phyloP scores from a whole-genome alignment of 176 grass and related monocot species.

The Triticum monococcum region DNA sequence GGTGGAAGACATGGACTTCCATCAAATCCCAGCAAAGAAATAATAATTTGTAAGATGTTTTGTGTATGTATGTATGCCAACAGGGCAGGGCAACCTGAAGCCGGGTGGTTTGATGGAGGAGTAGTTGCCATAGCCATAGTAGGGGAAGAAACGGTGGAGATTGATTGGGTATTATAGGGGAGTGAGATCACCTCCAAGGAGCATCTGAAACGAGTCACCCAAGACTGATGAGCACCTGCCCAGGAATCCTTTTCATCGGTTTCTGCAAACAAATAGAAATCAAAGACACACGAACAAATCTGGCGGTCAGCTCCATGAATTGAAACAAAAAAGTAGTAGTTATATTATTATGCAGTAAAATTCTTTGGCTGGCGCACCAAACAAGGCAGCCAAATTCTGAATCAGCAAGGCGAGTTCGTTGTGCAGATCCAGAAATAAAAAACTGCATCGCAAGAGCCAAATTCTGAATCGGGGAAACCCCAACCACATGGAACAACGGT shows the following conservation, averaged over 20 bases:
- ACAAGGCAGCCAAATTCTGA: not conserved
- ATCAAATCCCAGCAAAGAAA: not conserved
- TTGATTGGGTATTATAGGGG: conserved; percentile 10
- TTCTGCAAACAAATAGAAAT: conserved; percentile 2
- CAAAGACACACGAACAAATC: not conserved
- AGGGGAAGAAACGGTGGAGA: conserved; percentile 16
- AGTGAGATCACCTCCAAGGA: conserved; percentile 30
- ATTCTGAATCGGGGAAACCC: not conserved
- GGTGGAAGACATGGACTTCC: not conserved
- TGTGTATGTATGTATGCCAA: not conserved
- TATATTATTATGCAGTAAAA: not conserved
- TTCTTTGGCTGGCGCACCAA: not conserved
- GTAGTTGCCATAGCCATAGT: not conserved
- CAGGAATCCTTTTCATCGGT: conserved; percentile 21
- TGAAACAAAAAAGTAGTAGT: not conserved
- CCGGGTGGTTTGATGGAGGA: conserved; percentile 8
- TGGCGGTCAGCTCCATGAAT: not conserved
- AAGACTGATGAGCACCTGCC: conserved; percentile 19
- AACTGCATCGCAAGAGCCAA: not conserved
- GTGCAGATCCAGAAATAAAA: not conserved
- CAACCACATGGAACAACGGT: not conserved
- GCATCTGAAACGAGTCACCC: conserved; percentile 38
- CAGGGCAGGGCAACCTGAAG: conserved; percentile 11
- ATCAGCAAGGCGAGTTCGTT: not conserved
- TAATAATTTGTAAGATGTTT: not conserved